phyloP scores from a whole-genome alignment of 805 yeast species.

The Metschnikowia arizonensis region DNA sequence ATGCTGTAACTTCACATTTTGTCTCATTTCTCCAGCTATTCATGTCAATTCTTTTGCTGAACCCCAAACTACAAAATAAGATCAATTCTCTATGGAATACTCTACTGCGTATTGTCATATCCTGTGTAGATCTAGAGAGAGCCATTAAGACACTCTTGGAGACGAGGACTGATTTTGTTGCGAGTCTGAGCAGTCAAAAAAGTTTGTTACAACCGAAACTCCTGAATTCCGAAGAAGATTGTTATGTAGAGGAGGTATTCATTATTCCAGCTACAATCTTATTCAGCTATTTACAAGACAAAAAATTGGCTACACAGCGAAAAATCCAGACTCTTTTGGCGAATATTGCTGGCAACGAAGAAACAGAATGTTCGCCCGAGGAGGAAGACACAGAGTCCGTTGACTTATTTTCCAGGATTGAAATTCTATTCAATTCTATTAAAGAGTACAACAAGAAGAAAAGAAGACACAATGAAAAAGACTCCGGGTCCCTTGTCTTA shows the following conservation, averaged over 20 bases:
- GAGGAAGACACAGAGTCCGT: background rate
- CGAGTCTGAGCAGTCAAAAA: background rate
- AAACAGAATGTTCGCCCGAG: background rate
- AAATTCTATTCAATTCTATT: background rate
- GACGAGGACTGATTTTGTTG: background rate
- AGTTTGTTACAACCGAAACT: background rate
- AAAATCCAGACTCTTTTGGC: conserved; percentile 1
- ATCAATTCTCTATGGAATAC: background rate
- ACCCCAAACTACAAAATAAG: background rate
- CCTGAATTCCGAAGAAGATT: background rate
- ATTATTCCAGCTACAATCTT: background rate
- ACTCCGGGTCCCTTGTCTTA: background rate
- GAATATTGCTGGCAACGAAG: background rate
- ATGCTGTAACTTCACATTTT: background rate
- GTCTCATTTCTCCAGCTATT: background rate
- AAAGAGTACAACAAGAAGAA: background rate
- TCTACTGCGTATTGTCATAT: background rate
- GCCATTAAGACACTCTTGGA: background rate
- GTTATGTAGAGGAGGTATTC: background rate
- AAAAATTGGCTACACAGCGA: conserved; percentile 1
- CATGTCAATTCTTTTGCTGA: background rate
- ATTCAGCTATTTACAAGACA: background rate
- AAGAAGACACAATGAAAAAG: background rate
- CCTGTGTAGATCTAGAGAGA: background rate
- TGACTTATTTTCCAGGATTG: background rate